phyloP scores from a whole-genome alignment of 495 filamentous ascomycete genomes.

The Apodospora peruviana region DNA sequence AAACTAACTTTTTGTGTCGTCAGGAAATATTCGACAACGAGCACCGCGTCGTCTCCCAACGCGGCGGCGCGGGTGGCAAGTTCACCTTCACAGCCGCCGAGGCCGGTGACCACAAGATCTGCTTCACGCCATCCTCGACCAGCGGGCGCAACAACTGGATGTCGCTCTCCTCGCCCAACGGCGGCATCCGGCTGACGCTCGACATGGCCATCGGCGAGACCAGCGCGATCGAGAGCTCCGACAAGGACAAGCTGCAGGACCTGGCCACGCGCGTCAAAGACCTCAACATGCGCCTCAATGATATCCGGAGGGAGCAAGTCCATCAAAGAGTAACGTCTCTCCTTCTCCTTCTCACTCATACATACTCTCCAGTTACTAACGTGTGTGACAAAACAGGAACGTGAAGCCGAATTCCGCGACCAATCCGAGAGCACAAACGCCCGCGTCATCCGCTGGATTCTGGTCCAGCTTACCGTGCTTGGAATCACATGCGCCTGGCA shows the following conservation, averaged over 20 bases:
- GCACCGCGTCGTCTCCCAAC: conserved; percentile 88
- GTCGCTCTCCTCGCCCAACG: conserved; percentile 52
- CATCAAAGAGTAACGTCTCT: conserved; percentile 79
- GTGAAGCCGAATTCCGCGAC: conserved; percentile 96
- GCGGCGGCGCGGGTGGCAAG: conserved; percentile 66
- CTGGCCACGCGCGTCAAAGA: conserved; percentile 87
- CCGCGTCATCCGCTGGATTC: conserved; percentile 88
- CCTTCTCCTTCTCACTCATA: neutral
- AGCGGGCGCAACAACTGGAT: conserved; percentile 63
- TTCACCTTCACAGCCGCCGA: conserved; percentile 97
- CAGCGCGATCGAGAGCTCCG: conserved; percentile 85
- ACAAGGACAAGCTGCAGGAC: conserved; percentile 90
- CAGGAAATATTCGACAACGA: conserved; percentile 97
- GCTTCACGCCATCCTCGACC: conserved; percentile 74
- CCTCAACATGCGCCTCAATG: conserved; percentile 78
- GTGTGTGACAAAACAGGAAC: conserved; percentile 73
- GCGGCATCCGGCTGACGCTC: conserved; percentile 75
- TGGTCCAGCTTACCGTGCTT: conserved; percentile 84
- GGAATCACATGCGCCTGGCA: conserved; percentile 95
- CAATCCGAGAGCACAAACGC: conserved; percentile 92
- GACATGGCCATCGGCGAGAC: conserved; percentile 96
- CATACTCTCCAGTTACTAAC: too few species aligned
- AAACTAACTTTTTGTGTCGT: too few species aligned
- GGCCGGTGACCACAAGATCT: conserved; percentile 88
- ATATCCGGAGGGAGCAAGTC: conserved; percentile 90